These are phyloP conservation scores for Scutellaria minor DNA, from an alignment of 257 asterid genomes.

Conservation along the genomic window DNA sequence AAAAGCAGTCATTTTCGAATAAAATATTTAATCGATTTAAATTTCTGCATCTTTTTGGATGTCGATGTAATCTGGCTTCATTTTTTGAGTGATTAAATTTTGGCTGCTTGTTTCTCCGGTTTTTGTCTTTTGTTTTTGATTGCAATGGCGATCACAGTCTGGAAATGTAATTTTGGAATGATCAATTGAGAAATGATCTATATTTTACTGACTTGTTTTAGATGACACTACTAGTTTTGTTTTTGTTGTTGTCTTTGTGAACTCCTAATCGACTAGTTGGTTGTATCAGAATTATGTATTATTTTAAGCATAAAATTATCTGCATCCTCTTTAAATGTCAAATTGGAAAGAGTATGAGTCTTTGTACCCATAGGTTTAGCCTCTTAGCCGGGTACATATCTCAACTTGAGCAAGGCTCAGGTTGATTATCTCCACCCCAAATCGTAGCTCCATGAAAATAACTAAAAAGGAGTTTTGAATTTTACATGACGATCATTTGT, in stretches of 20 bases:
- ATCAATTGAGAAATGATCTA: not conserved
- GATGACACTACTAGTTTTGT: not conserved
- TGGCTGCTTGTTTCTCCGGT: not conserved
- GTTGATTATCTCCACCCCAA: too few species aligned
- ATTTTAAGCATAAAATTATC: not conserved
- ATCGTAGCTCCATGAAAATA: too few species aligned
- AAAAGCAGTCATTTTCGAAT: not conserved
- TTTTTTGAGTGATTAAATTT: not conserved
- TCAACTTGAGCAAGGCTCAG: too few species aligned
- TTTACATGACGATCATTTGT: slow-evolving; percentile 10
- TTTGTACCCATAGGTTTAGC: too few species aligned
- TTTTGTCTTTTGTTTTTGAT: not conserved
- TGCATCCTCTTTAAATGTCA: not conserved
- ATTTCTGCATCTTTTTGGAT: not conserved
- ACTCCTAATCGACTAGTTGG: slow-evolving; percentile 3
- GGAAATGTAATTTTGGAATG: not conserved
- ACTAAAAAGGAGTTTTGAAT: not conserved
- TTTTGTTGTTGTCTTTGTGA: not conserved
- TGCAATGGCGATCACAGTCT: not conserved
- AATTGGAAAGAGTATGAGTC: too few species aligned
- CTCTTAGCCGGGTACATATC: too few species aligned
- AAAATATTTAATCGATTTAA: not conserved
- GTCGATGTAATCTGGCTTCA: slow-evolving; percentile 2
- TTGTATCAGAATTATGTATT: not conserved
- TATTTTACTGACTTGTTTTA: slow-evolving; percentile 11